Evolutionary conservation across 768 basidiomycete genomes (phyloP), one percentile per base, ranked within the genome.

Genomic region (Lactarius hatsudake): DNA sequence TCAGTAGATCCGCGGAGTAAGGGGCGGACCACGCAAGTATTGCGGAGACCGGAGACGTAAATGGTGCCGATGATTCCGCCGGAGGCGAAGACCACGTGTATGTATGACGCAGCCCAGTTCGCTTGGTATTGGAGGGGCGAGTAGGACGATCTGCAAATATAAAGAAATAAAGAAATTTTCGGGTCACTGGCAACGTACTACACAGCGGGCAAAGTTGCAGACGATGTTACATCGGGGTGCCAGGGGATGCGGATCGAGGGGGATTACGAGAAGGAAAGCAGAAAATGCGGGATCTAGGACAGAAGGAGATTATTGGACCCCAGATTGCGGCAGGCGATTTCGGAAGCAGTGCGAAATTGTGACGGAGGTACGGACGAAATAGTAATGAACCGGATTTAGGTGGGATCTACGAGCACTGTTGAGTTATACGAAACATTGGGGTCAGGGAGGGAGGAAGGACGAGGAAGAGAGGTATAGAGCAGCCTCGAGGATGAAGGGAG

Each of bases 401-500:
- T 58, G 61, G 55, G 65, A 67, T 67, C 61, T 45, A 58, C 66
- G 56, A 36, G 65, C 23, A 36, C n/a, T 61, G 40, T 43, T 26
- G 60, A 26, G 58, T 42, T 53, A 28, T 54, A 17, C 20, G 48
- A 23, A 17, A 13, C 51, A 10, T 20, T 58, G 18, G n/a, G 32
- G 26, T 61, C 42, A 40, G 56, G 26, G 26, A 32, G 23, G 18
- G 23, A 51, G 34, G 34, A 56, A 43, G 5, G 51, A n/a, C 30
- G 8, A 34, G 26, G 56, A 57, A 30, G 56, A 42, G 55, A 28
- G 59, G 36, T 64, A 15, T 23, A 45, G 32, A 43, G 54, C 45
- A 36, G 59, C 64, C 40, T 61, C 42, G 64, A 61, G 56, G 56
- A 63, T 53, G 62, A 54, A 67, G 62, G 62, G 66, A 63, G 66